A percentile compares a stretch with the other conserved stretches of the same genome.
Evolutionary conservation across 257 asterid species (phyloP).

Genomic region (Mentha longifolia): DNA sequence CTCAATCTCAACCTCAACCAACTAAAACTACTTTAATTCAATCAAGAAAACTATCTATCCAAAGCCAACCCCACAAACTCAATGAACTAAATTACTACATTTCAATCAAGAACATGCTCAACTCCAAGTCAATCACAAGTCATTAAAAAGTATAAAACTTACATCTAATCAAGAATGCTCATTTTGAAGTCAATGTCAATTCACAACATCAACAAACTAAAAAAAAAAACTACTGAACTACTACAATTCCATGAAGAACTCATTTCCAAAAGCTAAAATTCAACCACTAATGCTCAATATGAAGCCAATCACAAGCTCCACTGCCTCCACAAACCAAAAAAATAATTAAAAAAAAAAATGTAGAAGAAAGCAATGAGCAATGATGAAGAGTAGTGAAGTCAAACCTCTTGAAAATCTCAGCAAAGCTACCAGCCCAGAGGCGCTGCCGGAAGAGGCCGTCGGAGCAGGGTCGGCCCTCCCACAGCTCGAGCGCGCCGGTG

Average conservation of each 20-base stretch:
- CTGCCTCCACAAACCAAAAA: too few species aligned
- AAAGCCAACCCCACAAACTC: background rate
- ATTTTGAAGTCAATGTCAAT: too few species aligned
- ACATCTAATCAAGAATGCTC: background rate
- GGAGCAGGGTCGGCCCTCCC: slow-evolving; percentile 93
- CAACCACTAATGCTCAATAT: background rate
- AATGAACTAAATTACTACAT: background rate
- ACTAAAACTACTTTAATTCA: background rate
- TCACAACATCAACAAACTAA: too few species aligned
- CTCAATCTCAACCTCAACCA: background rate
- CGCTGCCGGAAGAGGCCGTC: slow-evolving; percentile 78
- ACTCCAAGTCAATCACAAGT: background rate
- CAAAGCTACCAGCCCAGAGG: slow-evolving; percentile 89
- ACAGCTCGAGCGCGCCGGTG: slow-evolving; percentile 94
- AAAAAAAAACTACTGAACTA: too few species aligned
- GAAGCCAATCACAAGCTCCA: background rate
- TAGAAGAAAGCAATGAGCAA: background rate
- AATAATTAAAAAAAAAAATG: too few species aligned
- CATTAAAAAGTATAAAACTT: background rate
- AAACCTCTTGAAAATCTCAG: slow-evolving; percentile 77
- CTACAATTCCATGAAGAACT: too few species aligned
- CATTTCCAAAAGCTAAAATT: background rate
- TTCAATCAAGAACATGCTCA: background rate
- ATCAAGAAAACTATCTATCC: background rate
- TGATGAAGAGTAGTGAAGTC: background rate